Conservation (phyloP, 225 moss, liverwort and hornwort species). For the Neckera pumila region DNA sequence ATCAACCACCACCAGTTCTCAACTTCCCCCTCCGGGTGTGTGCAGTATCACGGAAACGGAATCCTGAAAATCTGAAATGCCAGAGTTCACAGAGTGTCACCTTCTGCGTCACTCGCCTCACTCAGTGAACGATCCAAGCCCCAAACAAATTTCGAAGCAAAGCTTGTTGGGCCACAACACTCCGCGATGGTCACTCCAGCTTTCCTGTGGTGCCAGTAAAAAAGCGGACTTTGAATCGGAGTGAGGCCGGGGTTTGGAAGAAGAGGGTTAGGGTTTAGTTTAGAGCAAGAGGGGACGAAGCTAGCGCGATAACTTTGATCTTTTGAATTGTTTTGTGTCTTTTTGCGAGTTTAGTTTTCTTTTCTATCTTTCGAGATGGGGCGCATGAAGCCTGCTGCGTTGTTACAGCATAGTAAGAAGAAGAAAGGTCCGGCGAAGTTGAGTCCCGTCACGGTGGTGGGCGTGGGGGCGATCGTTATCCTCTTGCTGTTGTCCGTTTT, state of each 20-base stretch:
- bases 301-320: background rate
- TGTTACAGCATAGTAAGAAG: conserved; percentile 79
- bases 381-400: conserved; percentile 70
- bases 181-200: background rate
- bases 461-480: conserved; percentile 33
- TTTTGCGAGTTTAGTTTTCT: background rate
- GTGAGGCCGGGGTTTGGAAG: background rate
- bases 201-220: background rate
- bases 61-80: background rate
- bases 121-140: background rate
- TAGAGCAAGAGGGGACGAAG: background rate
- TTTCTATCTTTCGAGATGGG: conserved; percentile 19
- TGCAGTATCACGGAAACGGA: background rate
- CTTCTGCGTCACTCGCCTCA: background rate
- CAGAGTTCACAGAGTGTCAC: background rate
- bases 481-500: conserved; percentile 42
- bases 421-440: conserved; percentile 67
- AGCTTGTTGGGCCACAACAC: background rate
- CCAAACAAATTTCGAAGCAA: background rate
- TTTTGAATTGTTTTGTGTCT: background rate
- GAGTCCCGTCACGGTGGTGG: conserved; percentile 44
- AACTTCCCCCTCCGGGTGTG: background rate
- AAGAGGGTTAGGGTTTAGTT: conserved; percentile 17
- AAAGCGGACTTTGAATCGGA: background rate
- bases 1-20: background rate